A percentile compares a stretch with the other conserved stretches of the same genome.
phyloP scores from a whole-genome alignment of 2,329 filamentous ascomycete species.

The Hypoxylon sp. region DNA sequence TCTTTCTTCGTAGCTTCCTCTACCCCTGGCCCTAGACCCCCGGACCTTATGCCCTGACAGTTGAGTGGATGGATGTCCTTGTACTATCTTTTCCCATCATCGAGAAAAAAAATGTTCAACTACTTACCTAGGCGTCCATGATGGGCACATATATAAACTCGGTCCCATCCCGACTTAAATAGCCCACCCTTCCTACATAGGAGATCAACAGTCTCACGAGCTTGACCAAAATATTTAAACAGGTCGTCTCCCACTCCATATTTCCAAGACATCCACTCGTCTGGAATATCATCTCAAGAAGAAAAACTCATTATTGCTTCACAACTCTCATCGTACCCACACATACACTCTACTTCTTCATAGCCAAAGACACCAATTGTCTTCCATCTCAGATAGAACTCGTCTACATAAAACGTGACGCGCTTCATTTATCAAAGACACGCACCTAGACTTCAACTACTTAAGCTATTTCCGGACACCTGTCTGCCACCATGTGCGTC shows the following conservation, averaged over 20 bases:
- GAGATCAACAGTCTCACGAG: slow-evolving; percentile 45
- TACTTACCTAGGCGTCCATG: slow-evolving; percentile 36
- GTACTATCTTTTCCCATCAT: slow-evolving; percentile 40
- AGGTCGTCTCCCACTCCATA: slow-evolving; percentile 30
- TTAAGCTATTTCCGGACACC: slow-evolving; percentile 32
- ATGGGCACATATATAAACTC: slow-evolving; percentile 46
- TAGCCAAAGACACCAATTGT: slow-evolving; percentile 26
- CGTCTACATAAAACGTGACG: slow-evolving; percentile 32
- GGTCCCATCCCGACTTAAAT: slow-evolving; percentile 44
- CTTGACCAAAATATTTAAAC: slow-evolving; percentile 36
- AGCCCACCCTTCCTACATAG: slow-evolving; percentile 33
- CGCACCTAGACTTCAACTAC: slow-evolving; percentile 14
- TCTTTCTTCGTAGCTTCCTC: slow-evolving; percentile 34
- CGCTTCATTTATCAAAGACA: slow-evolving; percentile 25
- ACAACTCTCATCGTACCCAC: slow-evolving; percentile 20
- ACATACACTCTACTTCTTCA: slow-evolving; percentile 12
- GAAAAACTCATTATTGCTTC: slow-evolving; percentile 1
- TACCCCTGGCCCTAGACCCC: slow-evolving; percentile 41
- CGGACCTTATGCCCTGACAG: slow-evolving; percentile 36
- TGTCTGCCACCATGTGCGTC: slow-evolving; percentile 58
- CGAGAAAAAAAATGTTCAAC: slow-evolving; percentile 38
- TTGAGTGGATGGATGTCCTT: slow-evolving; percentile 40
- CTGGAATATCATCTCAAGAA: slow-evolving; percentile 15
- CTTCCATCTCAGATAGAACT: slow-evolving; percentile 32
- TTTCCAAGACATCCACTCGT: slow-evolving; percentile 30